Evolutionary conservation across 208 protist genomes (phyloP).

Genomic region (Trypanosoma cruzi): DNA sequence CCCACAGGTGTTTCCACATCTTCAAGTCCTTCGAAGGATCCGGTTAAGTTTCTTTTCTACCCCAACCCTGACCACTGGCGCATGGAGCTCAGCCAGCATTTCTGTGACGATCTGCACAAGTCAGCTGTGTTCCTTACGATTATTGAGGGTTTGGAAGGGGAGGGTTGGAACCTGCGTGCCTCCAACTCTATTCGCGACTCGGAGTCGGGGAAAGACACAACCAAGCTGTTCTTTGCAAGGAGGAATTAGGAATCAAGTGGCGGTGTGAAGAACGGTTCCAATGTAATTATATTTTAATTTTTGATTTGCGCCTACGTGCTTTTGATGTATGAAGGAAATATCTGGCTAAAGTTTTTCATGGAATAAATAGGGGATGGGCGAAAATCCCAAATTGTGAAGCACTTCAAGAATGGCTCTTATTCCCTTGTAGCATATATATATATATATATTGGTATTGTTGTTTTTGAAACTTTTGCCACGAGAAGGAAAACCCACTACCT

Average conservation of each 20-base stretch:
- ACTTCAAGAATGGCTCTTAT: neutral
- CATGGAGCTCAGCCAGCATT: conserved; percentile 90
- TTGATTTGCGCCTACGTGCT: neutral
- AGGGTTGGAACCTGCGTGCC: conserved; percentile 88
- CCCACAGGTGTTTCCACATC: conserved; percentile 74
- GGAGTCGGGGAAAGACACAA: conserved; percentile 58
- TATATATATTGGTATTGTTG: too few relatives aligned
- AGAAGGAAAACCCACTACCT: neutral
- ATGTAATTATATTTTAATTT: conserved; percentile 9
- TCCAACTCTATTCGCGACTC: conserved; percentile 57
- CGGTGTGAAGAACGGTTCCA: neutral
- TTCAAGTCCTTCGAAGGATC: conserved; percentile 69
- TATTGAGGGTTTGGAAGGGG: conserved; percentile 76
- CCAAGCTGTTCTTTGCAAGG: conserved; percentile 87
- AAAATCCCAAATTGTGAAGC: neutral
- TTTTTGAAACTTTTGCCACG: neutral
- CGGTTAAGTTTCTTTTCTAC: conserved; percentile 74
- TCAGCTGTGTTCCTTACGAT: conserved; percentile 77
- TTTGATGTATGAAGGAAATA: neutral
- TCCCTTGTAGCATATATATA: neutral
- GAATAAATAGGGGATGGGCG: neutral
- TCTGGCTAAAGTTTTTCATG: neutral
- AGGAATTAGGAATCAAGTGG: conserved; percentile 8
- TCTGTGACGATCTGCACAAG: conserved; percentile 91
- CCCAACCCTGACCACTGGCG: conserved; percentile 87